Base-by-base conservation (phyloP, 352 stramenopile genomes). In the Globisporangium middletonii region DNA sequence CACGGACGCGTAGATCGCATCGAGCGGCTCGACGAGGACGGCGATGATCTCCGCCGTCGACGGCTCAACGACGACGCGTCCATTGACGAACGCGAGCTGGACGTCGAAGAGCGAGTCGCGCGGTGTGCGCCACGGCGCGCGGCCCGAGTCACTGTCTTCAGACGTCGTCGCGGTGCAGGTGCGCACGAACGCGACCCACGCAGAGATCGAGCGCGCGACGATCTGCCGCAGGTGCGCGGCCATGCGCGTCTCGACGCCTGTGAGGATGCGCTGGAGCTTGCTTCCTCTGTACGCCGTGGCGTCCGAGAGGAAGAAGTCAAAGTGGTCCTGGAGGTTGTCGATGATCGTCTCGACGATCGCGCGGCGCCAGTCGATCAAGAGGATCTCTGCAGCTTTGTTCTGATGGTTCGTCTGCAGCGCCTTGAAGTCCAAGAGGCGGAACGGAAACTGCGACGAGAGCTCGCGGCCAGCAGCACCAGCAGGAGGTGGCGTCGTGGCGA, bases 301-400 rank as follows among this genome's bases (percentile, higher is more conserved):
- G 53, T 97, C 88, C 0, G 87, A 94, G 26, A 96, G 75, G 61
- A 97, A 97, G 60, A 97, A 93, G 54, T 98, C 90, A 57, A 88
- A 97, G 59, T 95, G 77, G 60, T 97, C 92, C 65, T 98, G 92
- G 5, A 97, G 68, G 59, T 95, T 96, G 70, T 98, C 92, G 63
- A 97, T 94, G 42, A 97, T 78, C 51, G 95, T 96, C 68, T 98
- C 92, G 9, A 94, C 73, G 37, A 97, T 92, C 2, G 88, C 77
- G 11, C 87, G 83, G 15, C 89, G 76, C 88, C 92, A 98, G 53
- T 97, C 92, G 30, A 88, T 72, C 0, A 89, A 63, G 30, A 94
- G 57, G 38, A 92, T 86, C 65, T 92, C 81, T 0, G 80, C 73
- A 0, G 67, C 73, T 43, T 89, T 92, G 66, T 91, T 90, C 26